Evolutionary conservation across 257 asterid species (phyloP).

Genomic region (Catharanthus roseus): DNA sequence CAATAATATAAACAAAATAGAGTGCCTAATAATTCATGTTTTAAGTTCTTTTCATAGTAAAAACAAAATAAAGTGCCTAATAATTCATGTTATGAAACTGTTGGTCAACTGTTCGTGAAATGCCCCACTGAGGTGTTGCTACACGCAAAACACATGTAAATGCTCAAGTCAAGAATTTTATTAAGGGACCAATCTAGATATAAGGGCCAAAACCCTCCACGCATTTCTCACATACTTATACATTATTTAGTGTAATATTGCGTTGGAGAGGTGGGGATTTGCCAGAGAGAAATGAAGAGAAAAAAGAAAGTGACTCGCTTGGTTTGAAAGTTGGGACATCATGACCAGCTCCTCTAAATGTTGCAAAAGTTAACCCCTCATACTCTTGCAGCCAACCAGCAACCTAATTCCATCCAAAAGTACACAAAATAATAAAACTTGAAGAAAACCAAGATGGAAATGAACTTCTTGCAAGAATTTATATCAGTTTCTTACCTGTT

Average conservation of each 20-base stretch:
- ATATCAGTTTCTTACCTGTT: constrained; percentile 48
- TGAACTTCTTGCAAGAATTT: neutral
- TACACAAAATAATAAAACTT: neutral
- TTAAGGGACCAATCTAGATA: no score
- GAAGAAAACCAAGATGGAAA: neutral
- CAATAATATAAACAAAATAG: no score
- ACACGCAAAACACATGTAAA: neutral
- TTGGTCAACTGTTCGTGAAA: neutral
- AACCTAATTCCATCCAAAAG: constrained; percentile 38
- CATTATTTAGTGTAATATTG: no score
- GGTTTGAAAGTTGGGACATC: constrained; percentile 89
- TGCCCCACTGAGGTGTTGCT: neutral
- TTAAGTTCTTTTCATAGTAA: no score
- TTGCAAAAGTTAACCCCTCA: constrained; percentile 75
- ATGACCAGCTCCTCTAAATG: constrained; percentile 94
- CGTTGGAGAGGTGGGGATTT: constrained; percentile 51
- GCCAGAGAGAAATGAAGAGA: constrained; percentile 68
- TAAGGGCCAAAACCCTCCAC: no score
- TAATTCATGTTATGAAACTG: no score
- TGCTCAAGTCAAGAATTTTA: neutral
- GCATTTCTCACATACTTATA: no score
- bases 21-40: no score
- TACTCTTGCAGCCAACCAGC: constrained; percentile 91
- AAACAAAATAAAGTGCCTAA: no score
- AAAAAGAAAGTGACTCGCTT: constrained; percentile 66